Conservation (phyloP, 1,139 yeast species). For the Lodderomyces jiufengensis region DNA sequence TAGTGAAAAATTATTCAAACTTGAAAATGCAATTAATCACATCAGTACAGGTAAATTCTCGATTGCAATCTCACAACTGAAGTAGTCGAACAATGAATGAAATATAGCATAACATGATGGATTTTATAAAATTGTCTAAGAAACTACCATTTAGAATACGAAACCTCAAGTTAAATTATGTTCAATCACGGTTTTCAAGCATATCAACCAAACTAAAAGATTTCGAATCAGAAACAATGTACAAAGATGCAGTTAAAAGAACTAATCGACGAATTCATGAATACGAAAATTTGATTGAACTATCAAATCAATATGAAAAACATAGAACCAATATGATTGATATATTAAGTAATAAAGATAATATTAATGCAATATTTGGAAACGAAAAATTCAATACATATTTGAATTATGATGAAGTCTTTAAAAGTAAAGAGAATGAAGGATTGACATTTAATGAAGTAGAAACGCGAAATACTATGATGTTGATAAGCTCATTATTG, state of each 20-base stretch:
- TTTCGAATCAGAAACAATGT: not conserved
- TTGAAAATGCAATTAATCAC: too few relatives aligned
- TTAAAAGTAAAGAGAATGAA: slow-evolving; percentile 1
- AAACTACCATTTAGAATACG: slow-evolving; percentile 4
- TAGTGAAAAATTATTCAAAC: not conserved
- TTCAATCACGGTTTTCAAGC: too few relatives aligned
- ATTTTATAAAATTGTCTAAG: too few relatives aligned
- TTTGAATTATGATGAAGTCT: slow-evolving; percentile 9
- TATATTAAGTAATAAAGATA: slow-evolving; percentile 15
- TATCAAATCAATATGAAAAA: slow-evolving; percentile 16
- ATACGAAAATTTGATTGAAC: slow-evolving; percentile 7
- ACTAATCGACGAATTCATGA: slow-evolving; percentile 9
- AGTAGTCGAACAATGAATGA: too few relatives aligned
- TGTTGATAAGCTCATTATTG: slow-evolving; percentile 14
- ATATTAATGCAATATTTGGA: slow-evolving; percentile 17
- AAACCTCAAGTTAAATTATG: slow-evolving; percentile 1
- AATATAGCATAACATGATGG: too few relatives aligned
- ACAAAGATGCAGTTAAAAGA: slow-evolving; percentile 4
- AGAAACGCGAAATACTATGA: slow-evolving; percentile 21
- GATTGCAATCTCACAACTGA: too few relatives aligned
- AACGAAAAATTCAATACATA: not conserved
- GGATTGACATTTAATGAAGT: slow-evolving; percentile 15
- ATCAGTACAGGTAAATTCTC: too few relatives aligned
- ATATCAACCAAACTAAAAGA: too few relatives aligned
- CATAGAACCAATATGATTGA: slow-evolving; percentile 20